Evolutionary conservation across 192 early-diverging fungal species (phyloP).

Genomic region (Paraglomus occultum): DNA sequence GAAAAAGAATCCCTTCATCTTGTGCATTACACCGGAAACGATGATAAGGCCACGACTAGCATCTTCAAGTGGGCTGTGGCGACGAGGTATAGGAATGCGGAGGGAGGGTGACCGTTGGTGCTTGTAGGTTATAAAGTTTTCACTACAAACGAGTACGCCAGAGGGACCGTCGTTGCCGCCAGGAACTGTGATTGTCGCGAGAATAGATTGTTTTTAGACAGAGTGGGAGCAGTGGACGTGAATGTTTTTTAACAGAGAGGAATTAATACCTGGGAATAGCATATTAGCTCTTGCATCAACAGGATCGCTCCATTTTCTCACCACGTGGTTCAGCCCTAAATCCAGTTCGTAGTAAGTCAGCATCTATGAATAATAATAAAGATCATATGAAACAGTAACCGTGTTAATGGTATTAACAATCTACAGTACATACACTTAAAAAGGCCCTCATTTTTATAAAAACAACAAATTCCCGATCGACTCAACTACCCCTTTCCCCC

Average conservation of each 20-base stretch:
- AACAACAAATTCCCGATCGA: no score
- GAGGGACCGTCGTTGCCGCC: constrained; percentile 94
- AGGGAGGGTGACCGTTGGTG: constrained; percentile 67
- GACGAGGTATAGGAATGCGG: constrained; percentile 79
- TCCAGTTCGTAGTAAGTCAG: constrained; percentile 96
- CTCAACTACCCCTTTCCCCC: no score
- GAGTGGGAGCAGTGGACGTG: no score
- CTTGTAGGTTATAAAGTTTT: constrained; percentile 83
- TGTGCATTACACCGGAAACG: constrained; percentile 82
- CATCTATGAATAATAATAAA: constrained; percentile 43
- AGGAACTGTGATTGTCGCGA: constrained; percentile 51
- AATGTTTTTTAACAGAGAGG: neutral
- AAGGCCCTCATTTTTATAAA: no score
- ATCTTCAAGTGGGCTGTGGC: constrained; percentile 67
- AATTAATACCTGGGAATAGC: constrained; percentile 67
- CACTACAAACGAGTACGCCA: constrained; percentile 95
- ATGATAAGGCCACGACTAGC: constrained; percentile 71
- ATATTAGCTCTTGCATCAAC: constrained; percentile 73
- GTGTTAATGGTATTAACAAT: constrained; percentile 26
- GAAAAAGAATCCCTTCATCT: constrained; percentile 90
- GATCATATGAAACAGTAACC: constrained; percentile 18
- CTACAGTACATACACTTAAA: no score
- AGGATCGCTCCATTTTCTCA: constrained; percentile 90
- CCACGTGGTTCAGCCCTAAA: constrained; percentile 97
- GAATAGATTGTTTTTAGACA: neutral